These are phyloP conservation scores for Metarhizium anisopliae DNA, from an alignment of 2,329 filamentous ascomycete genomes.

Conservation along the genomic window DNA sequence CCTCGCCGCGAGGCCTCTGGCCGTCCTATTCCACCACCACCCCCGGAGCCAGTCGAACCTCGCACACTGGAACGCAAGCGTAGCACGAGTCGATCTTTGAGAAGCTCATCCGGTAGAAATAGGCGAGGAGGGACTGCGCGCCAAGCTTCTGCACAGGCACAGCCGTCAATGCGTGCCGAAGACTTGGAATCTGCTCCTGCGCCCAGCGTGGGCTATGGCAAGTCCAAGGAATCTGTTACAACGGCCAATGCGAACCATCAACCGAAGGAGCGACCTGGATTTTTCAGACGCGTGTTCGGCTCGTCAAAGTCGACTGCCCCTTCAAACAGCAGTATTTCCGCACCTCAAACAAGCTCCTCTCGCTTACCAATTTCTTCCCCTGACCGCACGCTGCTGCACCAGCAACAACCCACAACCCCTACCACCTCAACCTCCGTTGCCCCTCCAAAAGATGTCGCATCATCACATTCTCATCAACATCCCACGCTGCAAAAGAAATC, in stretches of 20 bases:
- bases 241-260: slow-evolving; percentile 31
- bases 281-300: slow-evolving; percentile 87
- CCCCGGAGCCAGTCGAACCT: slow-evolving; percentile 29
- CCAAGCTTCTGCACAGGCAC: slow-evolving; percentile 13
- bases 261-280: slow-evolving; percentile 67
- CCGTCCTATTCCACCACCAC: slow-evolving; percentile 23
- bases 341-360: slow-evolving; percentile 1
- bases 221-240: slow-evolving; percentile 46
- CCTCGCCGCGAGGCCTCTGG: slow-evolving; percentile 46
- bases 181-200: slow-evolving; percentile 47
- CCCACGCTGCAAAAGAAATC: slow-evolving; percentile 74
- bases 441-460: slow-evolving; percentile 38
- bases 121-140: slow-evolving; percentile 18
- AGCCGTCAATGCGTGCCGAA: slow-evolving; percentile 20
- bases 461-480: slow-evolving; percentile 36
- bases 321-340: background rate
- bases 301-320: slow-evolving; percentile 47
- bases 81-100: slow-evolving; percentile 47
- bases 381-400: slow-evolving; percentile 28
- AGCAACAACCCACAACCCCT: slow-evolving; percentile 15
- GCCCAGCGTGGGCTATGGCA: slow-evolving; percentile 50
- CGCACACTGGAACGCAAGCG: slow-evolving; percentile 42
- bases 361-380: slow-evolving; percentile 16
- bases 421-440: slow-evolving; percentile 37
- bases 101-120: slow-evolving; percentile 32